These are phyloP conservation scores for Mimosa pudica DNA, from an alignment of 306 rosid species.

Conservation along the genomic window DNA sequence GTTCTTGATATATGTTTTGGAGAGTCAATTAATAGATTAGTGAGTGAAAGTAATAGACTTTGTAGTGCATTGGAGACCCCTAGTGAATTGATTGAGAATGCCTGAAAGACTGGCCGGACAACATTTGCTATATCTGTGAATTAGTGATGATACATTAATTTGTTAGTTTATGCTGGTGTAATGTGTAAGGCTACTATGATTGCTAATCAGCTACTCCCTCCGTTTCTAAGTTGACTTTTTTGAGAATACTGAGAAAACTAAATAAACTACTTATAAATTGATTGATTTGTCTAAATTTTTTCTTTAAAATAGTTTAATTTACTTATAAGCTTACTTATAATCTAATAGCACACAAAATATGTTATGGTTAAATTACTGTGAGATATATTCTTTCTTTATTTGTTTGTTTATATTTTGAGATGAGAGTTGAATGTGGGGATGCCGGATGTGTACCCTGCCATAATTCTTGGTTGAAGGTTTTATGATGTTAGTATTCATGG, in stretches of 20 bases:
- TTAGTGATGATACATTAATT: neutral
- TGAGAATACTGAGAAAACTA: too few species aligned
- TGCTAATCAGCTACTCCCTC: neutral
- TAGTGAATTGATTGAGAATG: neutral
- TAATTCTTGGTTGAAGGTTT: slow-evolving; percentile 20
- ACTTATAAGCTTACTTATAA: too few species aligned
- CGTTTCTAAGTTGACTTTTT: too few species aligned
- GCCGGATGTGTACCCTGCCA: slow-evolving; percentile 1
- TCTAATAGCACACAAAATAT: too few species aligned
- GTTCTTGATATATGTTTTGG: neutral
- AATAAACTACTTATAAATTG: too few species aligned
- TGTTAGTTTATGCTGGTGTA: neutral
- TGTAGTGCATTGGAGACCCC: neutral
- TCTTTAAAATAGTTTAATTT: too few species aligned
- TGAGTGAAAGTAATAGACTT: neutral
- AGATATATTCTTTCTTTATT: neutral
- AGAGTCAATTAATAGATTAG: neutral
- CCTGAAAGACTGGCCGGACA: neutral
- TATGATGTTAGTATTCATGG: slow-evolving; percentile 8
- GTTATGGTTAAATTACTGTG: neutral
- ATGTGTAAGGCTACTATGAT: neutral
- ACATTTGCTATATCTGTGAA: neutral
- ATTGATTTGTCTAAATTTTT: too few species aligned
- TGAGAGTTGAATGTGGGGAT: slow-evolving; percentile 17
- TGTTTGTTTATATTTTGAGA: neutral